Conservation (phyloP, 495 filamentous ascomycete species). For the Penicillium steckii region DNA sequence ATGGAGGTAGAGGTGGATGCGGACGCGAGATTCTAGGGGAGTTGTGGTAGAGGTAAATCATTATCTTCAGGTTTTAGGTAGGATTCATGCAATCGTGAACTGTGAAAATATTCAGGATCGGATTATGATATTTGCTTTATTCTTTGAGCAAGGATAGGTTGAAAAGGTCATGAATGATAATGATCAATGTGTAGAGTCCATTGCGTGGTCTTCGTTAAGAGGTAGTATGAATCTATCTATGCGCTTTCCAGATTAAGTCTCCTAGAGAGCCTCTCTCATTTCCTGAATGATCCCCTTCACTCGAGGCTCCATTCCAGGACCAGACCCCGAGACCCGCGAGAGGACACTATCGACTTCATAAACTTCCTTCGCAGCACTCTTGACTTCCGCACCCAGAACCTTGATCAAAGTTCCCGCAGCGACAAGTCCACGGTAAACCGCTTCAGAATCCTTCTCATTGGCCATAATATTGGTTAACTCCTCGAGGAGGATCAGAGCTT, state of each 20-base stretch:
- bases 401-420: conserved; percentile 71
- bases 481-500: conserved; percentile 58
- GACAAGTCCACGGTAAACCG: conserved; percentile 78
- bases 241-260: conserved; percentile 1
- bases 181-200: not conserved
- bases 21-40: conserved; percentile 53
- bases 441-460: conserved; percentile 73
- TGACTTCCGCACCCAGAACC: conserved; percentile 44
- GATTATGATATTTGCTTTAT: no score
- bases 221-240: conserved; percentile 15
- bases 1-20: conserved; percentile 65
- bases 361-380: conserved; percentile 48
- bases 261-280: conserved; percentile 35
- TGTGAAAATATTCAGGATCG: not conserved
- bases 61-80: no score
- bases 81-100: no score
- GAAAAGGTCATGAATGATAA: not conserved
- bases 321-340: conserved; percentile 30
- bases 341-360: conserved; percentile 43
- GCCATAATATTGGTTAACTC: conserved; percentile 61
- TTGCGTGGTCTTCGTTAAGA: conserved; percentile 26
- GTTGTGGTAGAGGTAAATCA: not conserved
- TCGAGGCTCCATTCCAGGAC: conserved; percentile 48
- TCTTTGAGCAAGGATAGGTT: not conserved
- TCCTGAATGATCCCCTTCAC: conserved; percentile 49